phyloP scores from a whole-genome alignment of 129 eudicot genomes.

The Scalesia atractyloides region DNA sequence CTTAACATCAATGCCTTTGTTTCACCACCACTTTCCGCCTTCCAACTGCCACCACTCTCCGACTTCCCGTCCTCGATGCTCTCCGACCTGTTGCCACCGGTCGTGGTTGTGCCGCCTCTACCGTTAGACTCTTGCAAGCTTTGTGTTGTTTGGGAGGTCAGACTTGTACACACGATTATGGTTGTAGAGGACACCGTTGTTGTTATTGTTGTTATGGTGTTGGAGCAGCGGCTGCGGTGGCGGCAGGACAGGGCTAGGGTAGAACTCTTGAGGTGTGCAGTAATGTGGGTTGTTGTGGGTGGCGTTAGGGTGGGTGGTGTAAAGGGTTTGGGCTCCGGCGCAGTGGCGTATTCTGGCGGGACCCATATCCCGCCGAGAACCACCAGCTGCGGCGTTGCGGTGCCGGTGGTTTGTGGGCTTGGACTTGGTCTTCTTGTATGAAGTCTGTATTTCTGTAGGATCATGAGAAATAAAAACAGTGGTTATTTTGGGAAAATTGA shows the following conservation, averaged over 20 bases:
- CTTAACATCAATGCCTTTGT: slow-evolving; percentile 49
- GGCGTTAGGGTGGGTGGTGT: slow-evolving; percentile 41
- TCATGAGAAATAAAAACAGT: background rate
- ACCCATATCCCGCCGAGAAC: slow-evolving; percentile 99
- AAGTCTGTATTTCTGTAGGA: slow-evolving; percentile 86
- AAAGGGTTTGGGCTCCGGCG: slow-evolving; percentile 72
- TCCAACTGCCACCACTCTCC: slow-evolving; percentile 84
- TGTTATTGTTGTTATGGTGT: slow-evolving; percentile 32
- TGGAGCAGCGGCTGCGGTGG: slow-evolving; percentile 43
- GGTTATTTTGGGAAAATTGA: background rate
- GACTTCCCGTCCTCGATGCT: slow-evolving; percentile 93
- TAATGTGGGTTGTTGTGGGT: slow-evolving; percentile 56
- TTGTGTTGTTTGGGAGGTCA: slow-evolving; percentile 49
- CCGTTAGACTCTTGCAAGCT: slow-evolving; percentile 69
- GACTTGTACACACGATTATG: slow-evolving; percentile 50
- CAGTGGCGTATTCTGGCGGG: slow-evolving; percentile 83
- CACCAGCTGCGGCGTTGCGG: slow-evolving; percentile 68
- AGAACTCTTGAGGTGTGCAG: slow-evolving; percentile 69
- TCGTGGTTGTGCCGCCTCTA: slow-evolving; percentile 49
- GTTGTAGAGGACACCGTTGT: slow-evolving; percentile 46
- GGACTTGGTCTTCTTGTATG: slow-evolving; percentile 98
- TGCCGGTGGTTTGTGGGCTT: slow-evolving; percentile 68
- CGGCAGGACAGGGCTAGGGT: slow-evolving; percentile 40
- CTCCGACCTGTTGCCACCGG: slow-evolving; percentile 69
- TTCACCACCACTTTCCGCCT: slow-evolving; percentile 76